Evolutionary conservation across 257 asterid species (phyloP).

Genomic region (Lantana camara): DNA sequence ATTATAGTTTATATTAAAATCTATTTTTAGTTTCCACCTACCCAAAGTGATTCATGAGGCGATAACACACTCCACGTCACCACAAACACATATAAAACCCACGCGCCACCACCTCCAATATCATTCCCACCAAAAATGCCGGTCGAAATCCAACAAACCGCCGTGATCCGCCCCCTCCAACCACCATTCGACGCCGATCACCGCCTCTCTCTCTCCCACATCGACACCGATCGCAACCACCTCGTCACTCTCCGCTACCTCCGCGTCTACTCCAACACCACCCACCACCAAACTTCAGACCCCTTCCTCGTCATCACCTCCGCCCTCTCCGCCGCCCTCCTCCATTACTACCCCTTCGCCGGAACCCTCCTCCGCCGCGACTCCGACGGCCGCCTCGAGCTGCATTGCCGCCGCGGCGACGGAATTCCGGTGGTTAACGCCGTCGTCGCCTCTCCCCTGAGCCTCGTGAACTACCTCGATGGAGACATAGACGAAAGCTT

Average conservation of each 20-base stretch:
- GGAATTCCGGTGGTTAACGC: conserved; percentile 67
- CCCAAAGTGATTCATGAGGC: conserved; percentile 20
- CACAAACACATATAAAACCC: background rate
- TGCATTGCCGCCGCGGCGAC: conserved; percentile 52
- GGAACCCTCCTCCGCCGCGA: conserved; percentile 52
- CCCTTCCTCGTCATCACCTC: conserved; percentile 66
- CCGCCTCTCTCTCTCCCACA: conserved; percentile 80
- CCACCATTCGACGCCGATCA: conserved; percentile 52
- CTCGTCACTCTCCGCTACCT: conserved; percentile 76
- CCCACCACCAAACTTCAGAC: conserved; percentile 31
- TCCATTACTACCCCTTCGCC: conserved; percentile 58
- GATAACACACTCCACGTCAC: conserved; percentile 33
- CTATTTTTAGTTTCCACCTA: conserved; percentile 21
- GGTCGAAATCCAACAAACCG: conserved; percentile 45
- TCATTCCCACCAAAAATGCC: conserved; percentile 40
- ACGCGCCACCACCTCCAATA: conserved; percentile 24
- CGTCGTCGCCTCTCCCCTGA: conserved; percentile 36
- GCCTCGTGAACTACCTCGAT: conserved; percentile 39
- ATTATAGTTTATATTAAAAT: background rate
- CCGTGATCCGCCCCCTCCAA: conserved; percentile 43
- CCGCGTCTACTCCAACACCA: conserved; percentile 56
- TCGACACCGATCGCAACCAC: conserved; percentile 78
- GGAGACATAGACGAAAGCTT: conserved; percentile 36
- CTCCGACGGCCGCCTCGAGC: conserved; percentile 63
- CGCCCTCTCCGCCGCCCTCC: conserved; percentile 69